Evolutionary conservation across 2,329 filamentous ascomycete genomes (phyloP).

Genomic region (Hymenoscyphus occultus): DNA sequence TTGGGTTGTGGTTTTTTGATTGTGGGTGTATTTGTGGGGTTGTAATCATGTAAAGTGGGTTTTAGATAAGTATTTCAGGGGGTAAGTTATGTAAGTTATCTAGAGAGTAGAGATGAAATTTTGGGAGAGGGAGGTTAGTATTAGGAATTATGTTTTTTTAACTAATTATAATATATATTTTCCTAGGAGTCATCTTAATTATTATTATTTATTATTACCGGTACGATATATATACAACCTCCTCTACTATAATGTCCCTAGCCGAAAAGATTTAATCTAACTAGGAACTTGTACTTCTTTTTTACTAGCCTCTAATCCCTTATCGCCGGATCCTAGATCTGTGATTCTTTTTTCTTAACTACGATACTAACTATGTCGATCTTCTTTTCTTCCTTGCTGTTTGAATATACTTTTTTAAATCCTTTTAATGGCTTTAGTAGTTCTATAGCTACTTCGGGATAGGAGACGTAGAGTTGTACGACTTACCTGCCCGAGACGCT

Average conservation of each 20-base stretch:
- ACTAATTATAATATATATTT: too few relatives aligned
- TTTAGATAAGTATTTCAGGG: too few relatives aligned
- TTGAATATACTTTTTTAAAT: constrained; percentile 15
- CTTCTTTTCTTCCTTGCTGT: background rate
- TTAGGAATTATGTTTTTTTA: too few relatives aligned
- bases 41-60: too few relatives aligned
- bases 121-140: too few relatives aligned
- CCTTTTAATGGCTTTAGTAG: constrained; percentile 13
- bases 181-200: too few relatives aligned
- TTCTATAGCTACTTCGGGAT: constrained; percentile 7
- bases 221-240: background rate
- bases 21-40: too few relatives aligned
- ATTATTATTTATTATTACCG: background rate
- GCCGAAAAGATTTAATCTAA: background rate
- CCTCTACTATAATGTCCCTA: background rate
- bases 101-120: too few relatives aligned
- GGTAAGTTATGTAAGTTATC: too few relatives aligned
- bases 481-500: constrained; percentile 15
- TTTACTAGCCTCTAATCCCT: background rate
- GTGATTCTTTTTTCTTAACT: background rate
- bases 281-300: background rate
- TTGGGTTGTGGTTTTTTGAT: too few relatives aligned
- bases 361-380: background rate
- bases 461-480: constrained; percentile 18
- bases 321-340: background rate